Conservation (phyloP, 2,329 filamentous ascomycete species). For the Sclerotinia subarctica region DNA sequence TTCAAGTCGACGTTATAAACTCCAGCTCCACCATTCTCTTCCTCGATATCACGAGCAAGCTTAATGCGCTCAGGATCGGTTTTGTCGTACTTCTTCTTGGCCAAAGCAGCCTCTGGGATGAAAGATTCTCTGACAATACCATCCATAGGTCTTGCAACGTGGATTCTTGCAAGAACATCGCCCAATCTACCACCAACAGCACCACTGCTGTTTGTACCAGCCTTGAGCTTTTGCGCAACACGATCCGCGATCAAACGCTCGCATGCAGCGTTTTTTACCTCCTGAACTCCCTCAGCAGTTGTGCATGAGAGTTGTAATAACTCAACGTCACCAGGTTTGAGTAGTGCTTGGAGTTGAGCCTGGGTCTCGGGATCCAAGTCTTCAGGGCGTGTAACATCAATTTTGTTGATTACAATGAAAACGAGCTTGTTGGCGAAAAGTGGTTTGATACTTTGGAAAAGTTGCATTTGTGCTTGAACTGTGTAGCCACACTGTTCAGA, state of each 20-base stretch:
- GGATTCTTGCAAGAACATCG: conserved; percentile 89
- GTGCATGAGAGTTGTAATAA: conserved; percentile 92
- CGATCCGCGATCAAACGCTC: conserved; percentile 89
- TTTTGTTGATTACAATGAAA: conserved; percentile 97
- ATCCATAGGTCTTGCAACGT: conserved; percentile 90
- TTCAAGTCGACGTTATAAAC: conserved; percentile 94
- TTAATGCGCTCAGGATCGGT: conserved; percentile 77
- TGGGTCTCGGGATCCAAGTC: conserved; percentile 79
- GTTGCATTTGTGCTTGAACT: conserved; percentile 84
- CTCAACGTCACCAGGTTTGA: conserved; percentile 87
- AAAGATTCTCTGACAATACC: conserved; percentile 76
- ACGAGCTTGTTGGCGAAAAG: conserved; percentile 97
- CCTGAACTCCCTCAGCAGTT: conserved; percentile 88
- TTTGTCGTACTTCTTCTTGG: conserved; percentile 85
- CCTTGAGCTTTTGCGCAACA: conserved; percentile 94
- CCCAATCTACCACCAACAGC: conserved; percentile 76
- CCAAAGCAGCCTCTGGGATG: conserved; percentile 81
- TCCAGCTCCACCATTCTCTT: conserved; percentile 88
- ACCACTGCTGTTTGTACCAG: conserved; percentile 74
- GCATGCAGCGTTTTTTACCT: conserved; percentile 92
- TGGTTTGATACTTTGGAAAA: conserved; percentile 96
- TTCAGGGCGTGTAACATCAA: conserved; percentile 83
- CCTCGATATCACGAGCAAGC: conserved; percentile 83
- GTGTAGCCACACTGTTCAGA: conserved; percentile 97
- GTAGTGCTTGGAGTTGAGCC: conserved; percentile 71